Percentiles rank a stretch among this genome's conserved stretches.
These are phyloP conservation scores for Teratosphaeria pseudoeucalypti DNA, from an alignment of 2,329 filamentous ascomycete genomes.

Conservation along the genomic window DNA sequence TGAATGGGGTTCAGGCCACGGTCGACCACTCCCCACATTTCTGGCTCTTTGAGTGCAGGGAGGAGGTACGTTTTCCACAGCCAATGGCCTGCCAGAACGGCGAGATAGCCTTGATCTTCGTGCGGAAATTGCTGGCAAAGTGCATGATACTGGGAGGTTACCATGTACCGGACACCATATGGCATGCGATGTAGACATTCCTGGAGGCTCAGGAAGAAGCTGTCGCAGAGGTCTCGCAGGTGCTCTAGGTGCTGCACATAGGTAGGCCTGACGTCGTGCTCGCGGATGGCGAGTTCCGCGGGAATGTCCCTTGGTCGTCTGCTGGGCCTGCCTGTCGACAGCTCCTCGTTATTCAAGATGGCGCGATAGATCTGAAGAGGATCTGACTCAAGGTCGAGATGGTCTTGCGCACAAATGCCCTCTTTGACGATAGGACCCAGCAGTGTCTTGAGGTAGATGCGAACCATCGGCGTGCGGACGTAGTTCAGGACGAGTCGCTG, in stretches of 20 bases:
- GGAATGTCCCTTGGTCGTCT: constrained; percentile 73
- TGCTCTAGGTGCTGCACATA: constrained; percentile 95
- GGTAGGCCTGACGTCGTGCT: constrained; percentile 79
- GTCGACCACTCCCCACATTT: constrained; percentile 87
- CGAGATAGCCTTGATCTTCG: constrained; percentile 64
- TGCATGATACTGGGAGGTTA: constrained; percentile 72
- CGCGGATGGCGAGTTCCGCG: constrained; percentile 87
- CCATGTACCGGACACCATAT: constrained; percentile 81
- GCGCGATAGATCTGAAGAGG: constrained; percentile 95
- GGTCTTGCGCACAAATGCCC: constrained; percentile 85
- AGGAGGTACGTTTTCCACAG: constrained; percentile 91
- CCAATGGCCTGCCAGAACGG: constrained; percentile 83
- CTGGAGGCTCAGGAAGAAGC: constrained; percentile 73
- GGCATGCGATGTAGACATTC: constrained; percentile 81
- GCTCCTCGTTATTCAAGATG: constrained; percentile 92
- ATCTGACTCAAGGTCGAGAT: constrained; percentile 88
- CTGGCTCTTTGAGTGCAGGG: constrained; percentile 77
- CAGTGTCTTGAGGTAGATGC: constrained; percentile 82
- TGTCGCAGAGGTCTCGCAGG: constrained; percentile 85
- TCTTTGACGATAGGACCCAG: constrained; percentile 77
- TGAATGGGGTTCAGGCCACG: constrained; percentile 80
- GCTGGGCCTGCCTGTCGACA: constrained; percentile 79
- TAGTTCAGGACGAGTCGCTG: constrained; percentile 77
- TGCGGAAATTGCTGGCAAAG: constrained; percentile 67
- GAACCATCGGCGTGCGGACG: constrained; percentile 78